These are phyloP conservation scores for Lactarius sp. DNA, from an alignment of 768 basidiomycete species.

Conservation along the genomic window DNA sequence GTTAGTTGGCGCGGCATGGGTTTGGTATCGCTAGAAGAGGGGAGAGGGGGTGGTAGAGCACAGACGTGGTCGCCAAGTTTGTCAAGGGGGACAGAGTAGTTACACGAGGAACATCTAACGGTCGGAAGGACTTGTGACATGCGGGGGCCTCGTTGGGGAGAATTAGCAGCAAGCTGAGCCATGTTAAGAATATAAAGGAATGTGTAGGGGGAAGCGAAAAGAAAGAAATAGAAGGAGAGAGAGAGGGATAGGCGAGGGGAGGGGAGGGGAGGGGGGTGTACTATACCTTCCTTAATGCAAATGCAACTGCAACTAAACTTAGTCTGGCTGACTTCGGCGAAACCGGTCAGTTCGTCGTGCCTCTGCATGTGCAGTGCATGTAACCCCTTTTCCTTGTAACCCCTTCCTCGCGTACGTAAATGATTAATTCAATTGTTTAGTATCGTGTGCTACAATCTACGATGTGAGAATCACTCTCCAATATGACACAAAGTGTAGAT, in stretches of 20 bases:
- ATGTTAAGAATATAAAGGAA: slow-evolving; percentile 22
- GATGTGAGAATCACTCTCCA: neutral
- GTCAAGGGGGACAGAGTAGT: slow-evolving; percentile 60
- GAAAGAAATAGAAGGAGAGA: neutral
- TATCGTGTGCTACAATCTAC: neutral
- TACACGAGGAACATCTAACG: slow-evolving; percentile 82
- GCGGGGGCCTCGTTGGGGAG: slow-evolving; percentile 23
- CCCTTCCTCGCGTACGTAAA: neutral
- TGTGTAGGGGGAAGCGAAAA: neutral
- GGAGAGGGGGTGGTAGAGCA: slow-evolving; percentile 41
- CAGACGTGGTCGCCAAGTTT: slow-evolving; percentile 80
- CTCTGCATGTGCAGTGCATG: too few species aligned
- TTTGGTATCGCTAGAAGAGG: slow-evolving; percentile 37
- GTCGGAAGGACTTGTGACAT: slow-evolving; percentile 70
- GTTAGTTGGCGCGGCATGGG: slow-evolving; percentile 28
- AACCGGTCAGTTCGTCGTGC: too few species aligned
- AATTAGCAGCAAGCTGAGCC: slow-evolving; percentile 30
- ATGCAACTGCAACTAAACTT: too few species aligned
- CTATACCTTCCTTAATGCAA: too few species aligned
- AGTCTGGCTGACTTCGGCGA: too few species aligned
- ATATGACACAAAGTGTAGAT: neutral
- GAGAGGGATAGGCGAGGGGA: neutral
- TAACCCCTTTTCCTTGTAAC: neutral
- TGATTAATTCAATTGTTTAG: neutral
- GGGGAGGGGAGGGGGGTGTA: too few species aligned